Base-by-base conservation (phyloP, 1,284 basidiomycete species). In the Ceratobasidium sp. region DNA sequence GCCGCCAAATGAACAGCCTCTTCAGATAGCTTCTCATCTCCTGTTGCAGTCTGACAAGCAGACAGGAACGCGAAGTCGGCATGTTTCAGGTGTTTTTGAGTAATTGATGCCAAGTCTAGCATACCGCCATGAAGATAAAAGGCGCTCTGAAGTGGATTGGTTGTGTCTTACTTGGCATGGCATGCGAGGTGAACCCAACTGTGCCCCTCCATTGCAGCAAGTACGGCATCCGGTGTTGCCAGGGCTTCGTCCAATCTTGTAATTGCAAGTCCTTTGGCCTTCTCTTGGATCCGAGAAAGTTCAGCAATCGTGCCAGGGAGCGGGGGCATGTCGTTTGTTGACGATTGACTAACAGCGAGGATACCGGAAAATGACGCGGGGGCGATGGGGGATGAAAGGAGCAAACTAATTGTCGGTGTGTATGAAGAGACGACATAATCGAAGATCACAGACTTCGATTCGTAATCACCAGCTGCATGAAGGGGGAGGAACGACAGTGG, bases 111-210 rank as follows among this genome's bases (percentile, higher is more conserved):
- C 29, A 57, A 33, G 4, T 14, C 36, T 17, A 57, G 17, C 24
- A 15, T 17, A 2, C 56, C 56, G 27, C 56, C 56, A 4, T 24
- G 24, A 22, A 57, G 56, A 36, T 36, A 33, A 36, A 57, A 57
- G 1, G 27, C 56, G 56, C 56, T 57, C 9, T 2, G 2, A 19
- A 22, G 31, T 14, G 51, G 67, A 3, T 60, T 36, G 1, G 11
- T 57, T 1, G 27, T 11, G 29, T 71, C 53, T 24, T 71, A 53
- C 19, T 24, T 19, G 19, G 50, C 67, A 24, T 71, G 67, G 19
- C 67, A 71, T 41, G 67, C 48, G 29, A 71, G 54, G 53, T 71
- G 67, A 29, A 71, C 67, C 67, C 67, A 71, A 29, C 56, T 57
- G 15, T 57, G 56, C 31, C 14, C 36, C 56, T 57, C 56, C 15